A percentile compares a stretch with the other conserved stretches of the same genome.
phyloP scores from a whole-genome alignment of 2,329 filamentous ascomycete species.

The Epicoccum nigrum region DNA sequence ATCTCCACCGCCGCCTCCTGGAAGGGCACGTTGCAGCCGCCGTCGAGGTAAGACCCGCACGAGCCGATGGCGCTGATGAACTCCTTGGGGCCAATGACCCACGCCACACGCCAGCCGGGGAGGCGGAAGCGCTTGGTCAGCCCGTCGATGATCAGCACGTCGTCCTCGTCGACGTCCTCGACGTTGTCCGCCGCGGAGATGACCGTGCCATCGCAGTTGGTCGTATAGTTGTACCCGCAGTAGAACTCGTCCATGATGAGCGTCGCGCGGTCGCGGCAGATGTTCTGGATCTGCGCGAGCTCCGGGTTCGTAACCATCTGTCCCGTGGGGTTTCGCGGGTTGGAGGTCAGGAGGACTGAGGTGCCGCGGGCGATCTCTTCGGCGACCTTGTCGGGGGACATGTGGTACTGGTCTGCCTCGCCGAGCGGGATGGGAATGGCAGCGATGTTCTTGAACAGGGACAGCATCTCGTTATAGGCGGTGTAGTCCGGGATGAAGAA shows the following conservation, averaged over 20 bases:
- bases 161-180: slow-evolving; percentile 76
- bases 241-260: slow-evolving; percentile 98
- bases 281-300: slow-evolving; percentile 87
- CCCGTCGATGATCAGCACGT: slow-evolving; percentile 93
- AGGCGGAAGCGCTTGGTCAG: slow-evolving; percentile 96
- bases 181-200: slow-evolving; percentile 91
- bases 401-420: slow-evolving; percentile 87
- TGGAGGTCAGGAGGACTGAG: slow-evolving; percentile 87
- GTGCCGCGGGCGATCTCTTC: slow-evolving; percentile 84
- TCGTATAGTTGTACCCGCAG: slow-evolving; percentile 88
- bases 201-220: slow-evolving; percentile 85
- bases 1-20: slow-evolving; percentile 91
- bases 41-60: slow-evolving; percentile 92
- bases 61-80: slow-evolving; percentile 93
- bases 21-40: slow-evolving; percentile 92
- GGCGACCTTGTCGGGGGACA: slow-evolving; percentile 90
- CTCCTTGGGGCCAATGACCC: slow-evolving; percentile 94
- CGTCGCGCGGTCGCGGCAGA: slow-evolving; percentile 88
- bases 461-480: slow-evolving; percentile 97
- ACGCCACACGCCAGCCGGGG: slow-evolving; percentile 94
- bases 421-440: slow-evolving; percentile 68
- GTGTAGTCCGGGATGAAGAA: slow-evolving; percentile 96
- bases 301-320: slow-evolving; percentile 85
- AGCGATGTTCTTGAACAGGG: slow-evolving; percentile 79
- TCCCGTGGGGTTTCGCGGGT: slow-evolving; percentile 93